These are phyloP conservation scores for Pythium phragmiticola DNA, from an alignment of 352 stramenopile species.

Conservation along the genomic window DNA sequence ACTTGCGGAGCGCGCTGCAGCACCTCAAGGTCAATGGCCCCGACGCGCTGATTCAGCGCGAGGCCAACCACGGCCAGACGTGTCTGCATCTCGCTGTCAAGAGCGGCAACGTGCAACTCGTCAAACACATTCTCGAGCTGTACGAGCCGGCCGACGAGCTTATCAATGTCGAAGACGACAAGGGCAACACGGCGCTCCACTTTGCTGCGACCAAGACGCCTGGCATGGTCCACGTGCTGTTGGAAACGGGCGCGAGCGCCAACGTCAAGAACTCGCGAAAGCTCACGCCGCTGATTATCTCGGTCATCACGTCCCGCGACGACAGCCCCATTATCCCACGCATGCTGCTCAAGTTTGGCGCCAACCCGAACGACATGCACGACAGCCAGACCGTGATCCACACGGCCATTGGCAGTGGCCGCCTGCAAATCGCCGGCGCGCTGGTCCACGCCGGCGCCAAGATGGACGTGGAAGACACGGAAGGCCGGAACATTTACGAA, in stretches of 20 bases:
- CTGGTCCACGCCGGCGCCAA: slow-evolving; percentile 82
- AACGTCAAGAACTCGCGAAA: slow-evolving; percentile 88
- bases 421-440: slow-evolving; percentile 75
- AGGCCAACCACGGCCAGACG: slow-evolving; percentile 85
- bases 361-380: slow-evolving; percentile 89
- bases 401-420: slow-evolving; percentile 64
- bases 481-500: slow-evolving; percentile 84
- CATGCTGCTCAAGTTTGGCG: slow-evolving; percentile 87
- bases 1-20: slow-evolving; percentile 75
- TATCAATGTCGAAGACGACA: slow-evolving; percentile 85
- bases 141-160: slow-evolving; percentile 79
- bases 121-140: slow-evolving; percentile 82
- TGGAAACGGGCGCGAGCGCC: slow-evolving; percentile 76
- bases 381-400: slow-evolving; percentile 87
- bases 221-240: slow-evolving; percentile 75
- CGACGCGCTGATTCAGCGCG: slow-evolving; percentile 61
- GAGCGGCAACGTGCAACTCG: slow-evolving; percentile 77
- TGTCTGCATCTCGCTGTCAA: slow-evolving; percentile 80
- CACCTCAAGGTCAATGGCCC: slow-evolving; percentile 70
- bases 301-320: slow-evolving; percentile 82
- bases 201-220: slow-evolving; percentile 87
- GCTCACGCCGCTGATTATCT: slow-evolving; percentile 85
- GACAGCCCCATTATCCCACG: slow-evolving; percentile 82
- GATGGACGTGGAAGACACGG: slow-evolving; percentile 84
- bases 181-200: slow-evolving; percentile 84